These are phyloP conservation scores for fission yeast (Schizosaccharomyces pombe) DNA, from an alignment of 805 yeast species.

Conservation along the genomic window DNA sequence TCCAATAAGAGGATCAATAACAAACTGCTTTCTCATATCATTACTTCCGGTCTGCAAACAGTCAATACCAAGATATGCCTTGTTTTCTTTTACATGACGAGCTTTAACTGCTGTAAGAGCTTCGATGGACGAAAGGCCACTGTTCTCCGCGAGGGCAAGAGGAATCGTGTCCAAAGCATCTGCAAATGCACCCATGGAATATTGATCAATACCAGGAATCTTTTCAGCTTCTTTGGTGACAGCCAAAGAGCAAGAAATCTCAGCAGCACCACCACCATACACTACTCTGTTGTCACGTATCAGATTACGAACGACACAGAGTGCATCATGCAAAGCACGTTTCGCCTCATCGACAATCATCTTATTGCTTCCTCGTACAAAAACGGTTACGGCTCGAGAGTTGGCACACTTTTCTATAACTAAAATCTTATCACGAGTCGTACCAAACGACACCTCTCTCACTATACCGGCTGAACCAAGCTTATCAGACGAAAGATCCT, in stretches of 20 bases:
- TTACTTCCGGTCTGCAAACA: conserved; percentile 71
- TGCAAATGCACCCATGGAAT: conserved; percentile 89
- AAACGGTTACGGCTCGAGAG: conserved; percentile 73
- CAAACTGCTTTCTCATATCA: conserved; percentile 84
- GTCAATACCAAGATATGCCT: conserved; percentile 68
- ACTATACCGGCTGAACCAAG: conserved; percentile 74
- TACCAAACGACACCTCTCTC: conserved; percentile 79
- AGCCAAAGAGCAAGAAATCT: conserved; percentile 75
- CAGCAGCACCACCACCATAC: conserved; percentile 99
- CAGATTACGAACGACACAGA: conserved; percentile 91
- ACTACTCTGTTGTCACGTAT: conserved; percentile 80
- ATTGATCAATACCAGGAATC: conserved; percentile 88
- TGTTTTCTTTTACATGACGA: conserved; percentile 35
- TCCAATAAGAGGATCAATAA: conserved; percentile 90
- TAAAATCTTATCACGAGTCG: conserved; percentile 87
- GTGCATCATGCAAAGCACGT: conserved; percentile 86
- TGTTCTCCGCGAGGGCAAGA: conserved; percentile 86
- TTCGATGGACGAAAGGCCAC: conserved; percentile 86
- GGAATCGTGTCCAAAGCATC: conserved; percentile 79
- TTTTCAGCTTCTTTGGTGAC: conserved; percentile 79
- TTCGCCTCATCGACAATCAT: conserved; percentile 95
- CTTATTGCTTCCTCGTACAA: conserved; percentile 84
- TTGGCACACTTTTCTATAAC: conserved; percentile 77
- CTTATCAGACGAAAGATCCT: conserved; percentile 60
- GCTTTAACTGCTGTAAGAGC: conserved; percentile 65